phyloP scores from a whole-genome alignment of 2,329 filamentous ascomycete genomes.

The Calonectria crousiana region DNA sequence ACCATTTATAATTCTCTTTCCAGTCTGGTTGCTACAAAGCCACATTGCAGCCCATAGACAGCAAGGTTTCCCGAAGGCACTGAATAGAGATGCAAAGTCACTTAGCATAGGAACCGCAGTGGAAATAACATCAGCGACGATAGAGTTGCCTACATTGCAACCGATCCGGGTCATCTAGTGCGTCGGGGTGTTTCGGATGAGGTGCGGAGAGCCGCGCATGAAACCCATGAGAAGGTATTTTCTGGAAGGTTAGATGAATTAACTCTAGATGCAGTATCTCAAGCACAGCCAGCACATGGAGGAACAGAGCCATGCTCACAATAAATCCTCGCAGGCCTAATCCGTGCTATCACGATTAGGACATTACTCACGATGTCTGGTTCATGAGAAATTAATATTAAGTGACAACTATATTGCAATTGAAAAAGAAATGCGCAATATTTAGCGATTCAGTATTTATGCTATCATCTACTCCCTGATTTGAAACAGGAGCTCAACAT shows the following conservation, averaged over 20 bases:
- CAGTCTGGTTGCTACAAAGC: constrained; percentile 56
- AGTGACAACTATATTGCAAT: no score
- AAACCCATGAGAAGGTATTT: constrained; percentile 45
- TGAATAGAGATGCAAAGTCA: constrained; percentile 43
- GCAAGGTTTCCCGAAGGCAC: constrained; percentile 43
- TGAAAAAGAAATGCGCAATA: no score
- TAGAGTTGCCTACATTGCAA: constrained; percentile 30
- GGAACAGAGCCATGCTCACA: constrained; percentile 36
- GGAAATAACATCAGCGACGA: constrained; percentile 40
- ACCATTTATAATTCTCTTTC: not conserved
- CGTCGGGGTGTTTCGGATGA: constrained; percentile 37
- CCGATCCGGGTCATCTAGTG: constrained; percentile 46
- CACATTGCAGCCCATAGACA: constrained; percentile 56
- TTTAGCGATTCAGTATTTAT: not conserved
- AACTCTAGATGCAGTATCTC: not conserved
- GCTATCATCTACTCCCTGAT: not conserved
- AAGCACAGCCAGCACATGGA: constrained; percentile 36
- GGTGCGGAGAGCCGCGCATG: constrained; percentile 43
- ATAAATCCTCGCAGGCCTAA: constrained; percentile 44
- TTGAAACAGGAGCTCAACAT: not conserved
- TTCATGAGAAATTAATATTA: no score
- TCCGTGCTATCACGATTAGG: constrained; percentile 57
- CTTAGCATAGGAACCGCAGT: not conserved
- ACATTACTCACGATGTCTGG: no score
- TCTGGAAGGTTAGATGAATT: not conserved